Evolutionary conservation across 1,139 yeast species (phyloP).

Genomic region (Pichia sp.): DNA sequence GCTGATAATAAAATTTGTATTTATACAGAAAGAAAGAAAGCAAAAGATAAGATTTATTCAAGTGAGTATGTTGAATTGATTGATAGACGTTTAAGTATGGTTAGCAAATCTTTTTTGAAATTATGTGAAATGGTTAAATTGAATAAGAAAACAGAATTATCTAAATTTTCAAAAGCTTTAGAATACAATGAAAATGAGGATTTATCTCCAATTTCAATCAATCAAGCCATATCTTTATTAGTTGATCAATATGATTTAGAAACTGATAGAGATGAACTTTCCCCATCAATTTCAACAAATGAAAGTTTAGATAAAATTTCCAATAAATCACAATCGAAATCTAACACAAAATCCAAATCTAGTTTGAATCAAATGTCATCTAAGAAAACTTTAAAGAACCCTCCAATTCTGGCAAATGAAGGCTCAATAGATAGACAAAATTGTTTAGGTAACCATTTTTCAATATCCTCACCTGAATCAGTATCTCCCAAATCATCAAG

Average conservation of each 20-base stretch:
- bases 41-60: conserved; percentile 57
- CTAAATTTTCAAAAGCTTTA: conserved; percentile 19
- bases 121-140: conserved; percentile 35
- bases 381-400: not conserved
- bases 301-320: conserved; percentile 6
- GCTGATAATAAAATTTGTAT: conserved; percentile 71
- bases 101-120: conserved; percentile 48
- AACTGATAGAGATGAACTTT: conserved; percentile 7
- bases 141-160: conserved; percentile 22
- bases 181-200: conserved; percentile 21
- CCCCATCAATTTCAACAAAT: conserved; percentile 4
- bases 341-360: not conserved
- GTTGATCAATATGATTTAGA: conserved; percentile 29
- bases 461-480: conserved; percentile 23
- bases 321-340: not conserved
- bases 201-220: conserved; percentile 38
- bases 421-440: too few species aligned
- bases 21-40: conserved; percentile 61
- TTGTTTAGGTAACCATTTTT: not conserved
- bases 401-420: conserved; percentile 9
- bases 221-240: conserved; percentile 42
- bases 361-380: not conserved
- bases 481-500: conserved; percentile 21
- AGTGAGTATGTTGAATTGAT: conserved; percentile 63
- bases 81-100: conserved; percentile 59